Evolutionary conservation across 305 asterid species (phyloP), one percentile per base, ranked within the genome.

Genomic region (Coffea humblotiana): DNA sequence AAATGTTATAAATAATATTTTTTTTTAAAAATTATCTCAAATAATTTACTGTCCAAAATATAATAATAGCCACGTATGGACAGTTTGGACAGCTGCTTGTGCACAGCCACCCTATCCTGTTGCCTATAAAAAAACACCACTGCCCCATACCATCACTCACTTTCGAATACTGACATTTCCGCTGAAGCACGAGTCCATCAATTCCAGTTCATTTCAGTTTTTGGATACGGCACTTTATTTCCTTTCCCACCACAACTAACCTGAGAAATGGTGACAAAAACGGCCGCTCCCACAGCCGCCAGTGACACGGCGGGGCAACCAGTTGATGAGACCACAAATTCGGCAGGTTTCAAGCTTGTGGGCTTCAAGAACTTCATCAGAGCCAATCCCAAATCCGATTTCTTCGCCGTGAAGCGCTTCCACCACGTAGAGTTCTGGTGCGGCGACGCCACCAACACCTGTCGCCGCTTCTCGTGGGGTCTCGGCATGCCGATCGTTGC

Each of bases 371-470:
- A 89, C 25, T 91, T 93, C 90, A 65, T 74, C 80, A 88, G 97
- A 0, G 23, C 58, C 16, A 95, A 93, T 82, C 93, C 97, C 0
- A 87, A 79, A 73, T 89, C 98, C 70, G 99, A 95, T 81, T 52
- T 68, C n/a, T 93, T 93, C 89, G 51, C 87, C 23, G 93, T 89
- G 51, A 92, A 80, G 79, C 86, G 90, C 66, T 95, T 95, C 90
- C 96, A 95, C 90, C 99, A 95, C 84, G 77, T 95, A 6, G 98
- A 95, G 70, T 95, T 93, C 88, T 95, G 94, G 94, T 88, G 95
- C 74, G 94, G 94, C 75, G 99, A 93, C 82, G 98, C 98, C 77
- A 93, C 93, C 82, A 95, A 92, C 88, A 86, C 90, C 32, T 82
- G 93, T 81, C 82, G 87, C 54, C 95, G 98, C 65, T 95, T 95